These are phyloP conservation scores for Exophiala dermatitidis DNA, from an alignment of 2,329 filamentous ascomycete genomes.

Conservation along the genomic window DNA sequence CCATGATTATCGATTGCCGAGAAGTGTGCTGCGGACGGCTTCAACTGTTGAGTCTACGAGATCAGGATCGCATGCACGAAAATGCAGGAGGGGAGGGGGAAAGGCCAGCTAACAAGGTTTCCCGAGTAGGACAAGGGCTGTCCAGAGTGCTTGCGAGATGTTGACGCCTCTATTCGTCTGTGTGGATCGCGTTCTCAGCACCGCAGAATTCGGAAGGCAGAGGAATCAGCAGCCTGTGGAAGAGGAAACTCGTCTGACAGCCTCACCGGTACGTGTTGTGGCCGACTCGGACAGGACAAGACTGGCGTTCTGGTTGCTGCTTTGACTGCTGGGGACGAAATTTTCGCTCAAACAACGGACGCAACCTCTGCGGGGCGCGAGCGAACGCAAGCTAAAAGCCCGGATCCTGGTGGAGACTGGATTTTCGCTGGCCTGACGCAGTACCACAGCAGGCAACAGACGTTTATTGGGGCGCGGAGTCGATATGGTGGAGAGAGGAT, in stretches of 20 bases:
- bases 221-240: slow-evolving; percentile 7
- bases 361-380: slow-evolving; percentile 6
- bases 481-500: slow-evolving; percentile 4
- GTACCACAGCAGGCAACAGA: slow-evolving; percentile 5
- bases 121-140: slow-evolving; percentile 26
- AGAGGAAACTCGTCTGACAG: slow-evolving; percentile 14
- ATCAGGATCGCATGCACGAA: slow-evolving; percentile 30
- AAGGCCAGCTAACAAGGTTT: slow-evolving; percentile 29
- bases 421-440: slow-evolving; percentile 5
- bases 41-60: slow-evolving; percentile 28
- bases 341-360: slow-evolving; percentile 14
- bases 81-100: slow-evolving; percentile 26
- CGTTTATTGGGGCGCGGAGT: slow-evolving; percentile 9
- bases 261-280: slow-evolving; percentile 16
- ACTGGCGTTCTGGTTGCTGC: slow-evolving; percentile 3
- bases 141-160: slow-evolving; percentile 17
- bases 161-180: slow-evolving; percentile 21
- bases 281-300: slow-evolving; percentile 7
- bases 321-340: slow-evolving; percentile 11
- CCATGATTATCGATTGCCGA: slow-evolving; percentile 32
- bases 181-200: slow-evolving; percentile 18
- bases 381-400: slow-evolving; percentile 10
- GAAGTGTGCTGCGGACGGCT: slow-evolving; percentile 22
- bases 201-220: slow-evolving; percentile 8
- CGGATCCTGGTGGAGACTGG: slow-evolving; percentile 10